Evolutionary conservation across 257 asterid species (phyloP), one percentile per base, ranked within the genome.

Genomic region (Solanum paucissectum): DNA sequence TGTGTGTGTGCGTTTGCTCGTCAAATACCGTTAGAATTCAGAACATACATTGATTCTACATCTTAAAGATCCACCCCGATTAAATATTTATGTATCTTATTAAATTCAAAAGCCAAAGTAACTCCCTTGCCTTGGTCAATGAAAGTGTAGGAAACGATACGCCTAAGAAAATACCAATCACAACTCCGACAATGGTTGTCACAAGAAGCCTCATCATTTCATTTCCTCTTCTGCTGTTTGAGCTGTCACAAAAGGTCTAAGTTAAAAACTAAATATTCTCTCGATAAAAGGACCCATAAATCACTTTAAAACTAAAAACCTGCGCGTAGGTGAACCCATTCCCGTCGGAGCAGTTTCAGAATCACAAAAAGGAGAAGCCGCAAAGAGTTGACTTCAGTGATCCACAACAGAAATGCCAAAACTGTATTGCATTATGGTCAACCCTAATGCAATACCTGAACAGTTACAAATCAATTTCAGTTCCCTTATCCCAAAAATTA

Each of bases 81-180:
- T 77, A 77, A 42, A 13, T 29, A 16, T 3, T 13, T 42, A 42
- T 8, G 74, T 44, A 84, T 60, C 66, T 44, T 29, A 20, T n/a
- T 55, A 62, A 77, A 33, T 29, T 29, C 68, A 79, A 32, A 38
- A 23, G 25, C 60, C 33, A 52, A 83, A 69, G 74, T 82, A 49
- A 25, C 77, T 33, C 33, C 69, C 97, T 16, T 93, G 92, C 99
- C 98, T 97, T 97, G 73, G 95, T 86, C 87, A 92, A 74, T 75
- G 97, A 87, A 77, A 92, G 89, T 64, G 95, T 84, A 20, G 98
- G 99, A 89, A 93, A 94, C 16, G 98, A 94, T 92, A 92, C 96
- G 29, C 98, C 99, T 88, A 97, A 86, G 88, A 93, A 93, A 94
- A 94, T 95, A 86, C 98, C 99, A 86, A 93, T 86, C 66, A 95